Conservation (phyloP, 2,329 filamentous ascomycete genomes). For the Ophiosphaerella korrae region DNA sequence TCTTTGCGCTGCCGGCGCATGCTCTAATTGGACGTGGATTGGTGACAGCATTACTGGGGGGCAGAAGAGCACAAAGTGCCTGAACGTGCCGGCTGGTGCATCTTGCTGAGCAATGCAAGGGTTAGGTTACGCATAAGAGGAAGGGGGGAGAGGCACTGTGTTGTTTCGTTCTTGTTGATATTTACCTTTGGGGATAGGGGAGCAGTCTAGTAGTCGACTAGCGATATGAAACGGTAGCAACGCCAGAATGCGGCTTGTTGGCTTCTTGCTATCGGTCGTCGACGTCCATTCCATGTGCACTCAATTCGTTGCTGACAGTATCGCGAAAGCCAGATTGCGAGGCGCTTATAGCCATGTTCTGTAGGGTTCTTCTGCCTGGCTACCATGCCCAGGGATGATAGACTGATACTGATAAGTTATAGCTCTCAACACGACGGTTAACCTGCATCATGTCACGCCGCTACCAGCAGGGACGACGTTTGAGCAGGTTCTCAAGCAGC, state of each 20-base stretch:
- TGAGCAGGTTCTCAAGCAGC: slow-evolving; percentile 21
- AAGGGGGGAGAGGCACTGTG: no score
- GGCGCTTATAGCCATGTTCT: slow-evolving; percentile 29
- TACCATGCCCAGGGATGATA: no score
- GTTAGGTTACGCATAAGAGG: no score
- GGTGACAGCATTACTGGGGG: slow-evolving; percentile 50
- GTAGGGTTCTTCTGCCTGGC: slow-evolving; percentile 19
- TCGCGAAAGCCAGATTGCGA: neutral
- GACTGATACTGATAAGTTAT: neutral
- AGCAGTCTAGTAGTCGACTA: no score
- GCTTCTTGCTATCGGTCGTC: neutral
- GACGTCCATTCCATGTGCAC: neutral
- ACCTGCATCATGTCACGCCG: slow-evolving; percentile 40
- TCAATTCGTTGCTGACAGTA: neutral
- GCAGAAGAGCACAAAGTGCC: slow-evolving; percentile 39
- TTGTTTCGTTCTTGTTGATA: no score
- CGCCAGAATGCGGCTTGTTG: neutral
- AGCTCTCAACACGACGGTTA: slow-evolving; percentile 42
- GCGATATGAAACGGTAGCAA: slow-evolving; percentile 11
- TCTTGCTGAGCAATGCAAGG: slow-evolving; percentile 32
- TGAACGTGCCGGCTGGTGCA: slow-evolving; percentile 44
- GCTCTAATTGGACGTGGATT: slow-evolving; percentile 61
- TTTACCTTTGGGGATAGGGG: no score
- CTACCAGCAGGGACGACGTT: slow-evolving; percentile 34
- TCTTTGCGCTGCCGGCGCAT: slow-evolving; percentile 60